Base-by-base conservation (phyloP, 129 eudicot species). In the Helichrysum umbraculigerum region DNA sequence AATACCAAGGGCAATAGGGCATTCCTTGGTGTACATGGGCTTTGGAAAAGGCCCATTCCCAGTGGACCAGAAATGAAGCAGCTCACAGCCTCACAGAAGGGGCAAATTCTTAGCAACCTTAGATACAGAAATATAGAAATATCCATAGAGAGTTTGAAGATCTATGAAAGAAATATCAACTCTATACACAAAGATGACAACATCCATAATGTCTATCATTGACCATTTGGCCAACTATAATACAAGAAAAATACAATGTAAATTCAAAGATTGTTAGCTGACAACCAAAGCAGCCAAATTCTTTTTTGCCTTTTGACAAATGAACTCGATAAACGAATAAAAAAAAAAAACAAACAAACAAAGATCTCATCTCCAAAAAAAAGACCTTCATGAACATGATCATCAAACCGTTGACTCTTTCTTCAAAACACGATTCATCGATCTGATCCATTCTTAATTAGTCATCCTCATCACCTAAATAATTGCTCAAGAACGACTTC, bases 311-410 rank as follows among this genome's bases (percentile, higher is more conserved):
- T 44, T 68, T 59, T 44, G 22, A 74, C 34, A 67, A 80, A 80
- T 14, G 20, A 62, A 62, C 29, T 29, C 33, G 11, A 65, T 65
- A 72, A 79, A 37, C 50, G n/a, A n/a, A n/a, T n/a, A n/a, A n/a
- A n/a, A n/a, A n/a, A 79, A 72, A 7, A 19, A 66, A 34, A 64
- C 39, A 79, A 73, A 21, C 16, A 66, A 51, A 3, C 58, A 54
- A 80, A 80, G 83, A 80, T 73, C 83, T 73, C 35, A 56, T 73
- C 62, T 20, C 79, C 83, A 74, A 80, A 80, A 73, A 73, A 32
- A 67, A 58, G 83, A 74, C 75, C 83, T 42, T 29, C 71, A 73
- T n/a, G 50, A 42, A n/a, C 20, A 56, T 14, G 21, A 16, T 17
- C 29, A 78, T 73, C 83, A 80, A 73, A 80, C 59, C 83, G n/a